Evolutionary conservation across 176 grass and related monocot genomes (phyloP).

Genomic region (Musa acuminata): DNA sequence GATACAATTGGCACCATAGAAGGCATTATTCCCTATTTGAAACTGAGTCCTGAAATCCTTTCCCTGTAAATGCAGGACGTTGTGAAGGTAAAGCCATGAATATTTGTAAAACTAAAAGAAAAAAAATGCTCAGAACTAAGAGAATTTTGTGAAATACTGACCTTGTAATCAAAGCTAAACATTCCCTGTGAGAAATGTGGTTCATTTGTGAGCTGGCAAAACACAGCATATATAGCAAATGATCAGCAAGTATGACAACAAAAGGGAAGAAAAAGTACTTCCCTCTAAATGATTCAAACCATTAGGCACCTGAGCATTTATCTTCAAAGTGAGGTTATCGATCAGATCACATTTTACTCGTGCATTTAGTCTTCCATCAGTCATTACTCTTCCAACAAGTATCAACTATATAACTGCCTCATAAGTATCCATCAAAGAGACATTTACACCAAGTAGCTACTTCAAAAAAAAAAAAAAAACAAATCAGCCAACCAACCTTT

Average conservation of each 20-base stretch:
- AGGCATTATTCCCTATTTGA: conserved; percentile 47
- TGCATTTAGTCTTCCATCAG: conserved; percentile 40
- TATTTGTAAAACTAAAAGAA: no score
- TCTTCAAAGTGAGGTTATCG: conserved; percentile 35
- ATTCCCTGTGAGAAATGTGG: conserved; percentile 54
- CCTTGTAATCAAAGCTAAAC: conserved; percentile 59
- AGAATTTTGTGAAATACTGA: conserved; percentile 10
- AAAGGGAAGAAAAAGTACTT: not conserved
- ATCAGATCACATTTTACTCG: conserved; percentile 45
- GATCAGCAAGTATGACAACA: not conserved
- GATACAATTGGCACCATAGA: conserved; percentile 72
- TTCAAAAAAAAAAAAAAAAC: not conserved
- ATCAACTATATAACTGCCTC: conserved; percentile 34
- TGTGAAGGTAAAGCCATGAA: no score
- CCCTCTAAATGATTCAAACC: not conserved
- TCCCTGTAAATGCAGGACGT: conserved; percentile 31
- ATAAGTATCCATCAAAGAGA: not conserved
- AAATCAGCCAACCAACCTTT: conserved; percentile 47
- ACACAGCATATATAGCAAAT: conserved; percentile 19
- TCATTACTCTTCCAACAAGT: conserved; percentile 46
- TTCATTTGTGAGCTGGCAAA: conserved; percentile 60
- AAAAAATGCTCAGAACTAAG: no score
- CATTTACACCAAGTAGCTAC: not conserved
- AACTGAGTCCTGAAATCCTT: conserved; percentile 57
- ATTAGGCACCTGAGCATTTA: conserved; percentile 56